Evolutionary conservation across 805 yeast genomes (phyloP), one percentile per base, ranked within the genome.

Genomic region (Pichia nanzhaoensis): DNA sequence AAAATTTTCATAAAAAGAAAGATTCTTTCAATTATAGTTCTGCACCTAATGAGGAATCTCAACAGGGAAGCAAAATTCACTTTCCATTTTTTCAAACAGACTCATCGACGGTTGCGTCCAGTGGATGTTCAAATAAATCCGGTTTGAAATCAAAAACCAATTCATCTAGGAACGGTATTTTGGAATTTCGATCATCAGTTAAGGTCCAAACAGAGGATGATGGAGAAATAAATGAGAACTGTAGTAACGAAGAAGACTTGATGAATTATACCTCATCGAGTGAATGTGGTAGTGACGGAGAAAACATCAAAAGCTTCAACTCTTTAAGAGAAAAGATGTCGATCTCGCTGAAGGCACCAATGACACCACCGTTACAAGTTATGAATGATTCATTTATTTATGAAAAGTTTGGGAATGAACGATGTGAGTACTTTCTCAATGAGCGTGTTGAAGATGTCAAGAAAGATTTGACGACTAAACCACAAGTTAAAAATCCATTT

Each of bases 341-440:
- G 22, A 18, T 38, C 5, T 13, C 13, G 14, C 14, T 32, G 16
- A 47, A 41, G 18, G 48, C 37, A 18, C 70, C 70, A 1, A 27
- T 48, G 2, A 69, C 74, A 0, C 76, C 76, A 4, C 58, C 57
- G 24, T 55, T 49, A 5, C 70, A 68, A 44, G 48, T 66, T 3
- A 63, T 64, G 34, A 56, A 61, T 14, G 67, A 65, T 4, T 61
- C 61, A 18, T 50, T 56, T 42, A 65, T 68, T 16, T 51, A 55
- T 24, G 47, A 55, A 17, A 51, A 60, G 46, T 56, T 58, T 46
- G 45, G 54, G 4, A 49, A 42, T 21, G 59, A 58, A 30, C 36
- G 30, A n/a, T 52, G 53, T n/a, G 38, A 46, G 28, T 47, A 39
- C 12, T 54, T 7, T 8, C 21, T 10, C 5, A 34, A 50, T 18